A percentile compares a stretch with the other conserved stretches of the same genome.
Evolutionary conservation across 2,329 filamentous ascomycete species (phyloP).

Genomic region (Calonectria montana): DNA sequence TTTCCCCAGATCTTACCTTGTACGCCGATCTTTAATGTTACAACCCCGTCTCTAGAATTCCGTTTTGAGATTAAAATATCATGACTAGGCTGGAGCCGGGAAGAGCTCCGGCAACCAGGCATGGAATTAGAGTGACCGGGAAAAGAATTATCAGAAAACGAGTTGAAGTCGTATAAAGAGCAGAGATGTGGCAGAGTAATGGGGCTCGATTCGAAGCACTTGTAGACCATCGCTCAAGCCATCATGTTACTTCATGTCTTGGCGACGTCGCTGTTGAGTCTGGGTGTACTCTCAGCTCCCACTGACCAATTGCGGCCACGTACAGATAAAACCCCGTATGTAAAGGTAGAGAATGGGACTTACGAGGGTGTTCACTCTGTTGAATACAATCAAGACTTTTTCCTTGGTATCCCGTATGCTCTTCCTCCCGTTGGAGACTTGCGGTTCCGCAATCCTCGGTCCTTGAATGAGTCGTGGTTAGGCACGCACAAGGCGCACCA

Average conservation of each 20-base stretch:
- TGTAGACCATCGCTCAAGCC: too few relatives aligned
- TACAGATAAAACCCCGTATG: neutral
- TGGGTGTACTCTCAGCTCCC: neutral
- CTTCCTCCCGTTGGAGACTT: conserved; percentile 4
- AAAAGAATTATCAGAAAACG: conserved; percentile 7
- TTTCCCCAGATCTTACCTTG: neutral
- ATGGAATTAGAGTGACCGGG: neutral
- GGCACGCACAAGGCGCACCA: neutral
- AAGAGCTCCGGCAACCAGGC: neutral
- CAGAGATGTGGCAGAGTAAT: neutral
- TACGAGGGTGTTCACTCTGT: conserved; percentile 3
- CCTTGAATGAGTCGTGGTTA: conserved; percentile 12
- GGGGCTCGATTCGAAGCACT: neutral
- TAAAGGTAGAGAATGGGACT: conserved; percentile 9
- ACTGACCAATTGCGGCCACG: neutral
- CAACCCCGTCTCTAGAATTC: neutral
- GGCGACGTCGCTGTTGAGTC: neutral
- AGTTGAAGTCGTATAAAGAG: neutral
- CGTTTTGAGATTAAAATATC: neutral
- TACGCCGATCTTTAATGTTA: neutral
- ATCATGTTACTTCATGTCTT: neutral
- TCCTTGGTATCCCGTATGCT: conserved; percentile 12
- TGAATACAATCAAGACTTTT: conserved; percentile 8
- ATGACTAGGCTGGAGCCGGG: neutral
- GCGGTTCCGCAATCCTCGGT: conserved; percentile 10